Base-by-base conservation (phyloP, 768 basidiomycete genomes). In the Russula griseocarnosa region DNA sequence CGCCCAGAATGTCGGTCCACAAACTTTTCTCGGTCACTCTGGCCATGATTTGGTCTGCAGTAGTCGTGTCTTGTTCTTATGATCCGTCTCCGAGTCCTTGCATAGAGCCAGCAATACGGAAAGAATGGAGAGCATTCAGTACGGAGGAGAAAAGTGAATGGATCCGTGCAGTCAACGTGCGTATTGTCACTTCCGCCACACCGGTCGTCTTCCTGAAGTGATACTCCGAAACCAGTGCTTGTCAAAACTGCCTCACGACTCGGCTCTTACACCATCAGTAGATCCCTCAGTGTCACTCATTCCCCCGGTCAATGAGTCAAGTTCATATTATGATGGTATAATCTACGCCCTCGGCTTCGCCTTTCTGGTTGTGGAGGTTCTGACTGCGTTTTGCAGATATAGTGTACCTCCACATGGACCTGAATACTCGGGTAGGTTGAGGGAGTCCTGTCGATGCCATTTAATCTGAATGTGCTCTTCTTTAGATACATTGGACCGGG, bases 331-430 rank as follows among this genome's bases (percentile, higher is more conserved):
- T 28, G 67, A 69, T 58, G 67, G 69, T 63, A 49, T 20, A 34
- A 18, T 40, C 5, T 6, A 3, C 6, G 22, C 11, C 3, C 4
- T 42, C 53, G 46, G 10, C 36, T 1, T 22, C 5, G 14, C 11
- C 20, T 34, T 10, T 14, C 26, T 20, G 9, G n/a, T 20, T n/a
- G 20, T 20, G 3, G 34, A 13, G 11, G 24, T 11, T 3, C n/a
- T 24, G 20, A 50, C n/a, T 53, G 14, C n/a, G 10, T 42, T 24
- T 50, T 47, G 34, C 40, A 62, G 71, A 72, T 34, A 34, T 72
- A 6, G 68, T 66, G 10, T 72, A 72, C 50, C 42, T 72, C 14
- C 71, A 72, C 54, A 72, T 72, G 71, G 71, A 72, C 44, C 49
- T 71, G 42, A 72, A 70, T 40, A 67, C 65, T 26, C 40, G 38